Base-by-base conservation (phyloP, 148 eudicot species). In the Selenicereus undatus region DNA sequence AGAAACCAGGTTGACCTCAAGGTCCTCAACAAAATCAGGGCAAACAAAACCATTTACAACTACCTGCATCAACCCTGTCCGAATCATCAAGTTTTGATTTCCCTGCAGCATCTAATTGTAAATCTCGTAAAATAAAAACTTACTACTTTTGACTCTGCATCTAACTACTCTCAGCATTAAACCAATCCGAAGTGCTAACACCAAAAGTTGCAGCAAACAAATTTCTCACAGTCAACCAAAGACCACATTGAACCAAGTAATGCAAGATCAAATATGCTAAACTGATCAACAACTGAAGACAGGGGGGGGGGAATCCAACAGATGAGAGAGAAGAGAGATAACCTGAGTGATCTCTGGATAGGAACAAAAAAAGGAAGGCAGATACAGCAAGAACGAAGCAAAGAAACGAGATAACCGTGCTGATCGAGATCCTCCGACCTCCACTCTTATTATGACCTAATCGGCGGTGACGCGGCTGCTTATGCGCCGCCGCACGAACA, bases 351-450 rank as follows among this genome's bases (percentile, higher is more conserved):
- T 87, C 90, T 60, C 86, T 76, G 79, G 92, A 75, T 24, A 95
- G 76, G 48, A 85, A 90, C 62, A 90, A 39, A 75, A 89, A 91
- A 76, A 84, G 93, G 20, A 89, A 80, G 36, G 89, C 86, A 27
- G 91, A 91, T 18, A 84, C 84, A 45, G 87, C 88, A 45, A 93
- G 89, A 3, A 91, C 89, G 8, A 93, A 80, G 36, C 88, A 82
- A 56, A 93, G 78, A 20, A 90, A 74, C 70, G 86, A 58, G 60
- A 87, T 81, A 65, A 87, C 84, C 26, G 90, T 76, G 5, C 91
- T 83, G 80, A 90, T 80, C 78, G 97, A 89, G 88, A 92, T 85
- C 90, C 90, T 89, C 45, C 89, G 87, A 30, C 80, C 74, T 73
- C 80, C 84, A 11, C 12, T 11, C 79, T 82, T 69, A 1, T 39